Evolutionary conservation across 2,329 filamentous ascomycete species (phyloP).

Genomic region (Chaetomium strumarium): DNA sequence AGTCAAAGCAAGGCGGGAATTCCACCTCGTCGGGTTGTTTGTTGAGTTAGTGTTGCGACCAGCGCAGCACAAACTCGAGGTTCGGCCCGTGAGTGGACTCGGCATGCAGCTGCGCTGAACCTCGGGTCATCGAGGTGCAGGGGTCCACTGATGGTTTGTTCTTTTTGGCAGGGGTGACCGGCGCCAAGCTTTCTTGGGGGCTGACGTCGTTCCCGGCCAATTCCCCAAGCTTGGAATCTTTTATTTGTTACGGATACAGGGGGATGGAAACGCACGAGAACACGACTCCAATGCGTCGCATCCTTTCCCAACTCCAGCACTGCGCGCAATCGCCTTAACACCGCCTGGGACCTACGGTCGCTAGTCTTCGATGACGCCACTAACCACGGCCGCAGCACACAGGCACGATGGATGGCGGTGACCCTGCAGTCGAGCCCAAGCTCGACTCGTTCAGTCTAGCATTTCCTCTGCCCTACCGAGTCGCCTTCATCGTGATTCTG

Average conservation of each 20-base stretch:
- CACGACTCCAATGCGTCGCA: neutral
- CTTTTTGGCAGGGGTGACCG: neutral
- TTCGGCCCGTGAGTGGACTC: constrained; percentile 6
- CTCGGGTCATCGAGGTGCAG: constrained; percentile 6
- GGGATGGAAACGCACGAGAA: neutral
- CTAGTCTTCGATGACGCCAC: constrained; percentile 19
- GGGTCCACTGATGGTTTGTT: neutral
- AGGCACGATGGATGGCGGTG: constrained; percentile 59
- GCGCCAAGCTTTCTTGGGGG: neutral
- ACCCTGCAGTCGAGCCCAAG: constrained; percentile 61
- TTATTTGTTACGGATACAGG: no score
- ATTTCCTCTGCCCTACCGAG: constrained; percentile 83
- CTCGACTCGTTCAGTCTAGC: constrained; percentile 83
- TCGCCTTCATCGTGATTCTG: constrained; percentile 77
- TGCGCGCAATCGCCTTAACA: neutral
- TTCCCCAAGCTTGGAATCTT: neutral
- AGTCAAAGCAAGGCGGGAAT: neutral
- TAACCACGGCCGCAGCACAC: constrained; percentile 4
- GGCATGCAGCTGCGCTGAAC: constrained; percentile 9
- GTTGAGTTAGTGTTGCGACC: constrained; percentile 1
- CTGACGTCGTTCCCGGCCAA: constrained; percentile 6
- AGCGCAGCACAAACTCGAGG: constrained; percentile 1
- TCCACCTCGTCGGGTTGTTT: neutral
- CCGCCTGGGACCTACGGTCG: neutral
- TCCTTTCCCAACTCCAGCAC: neutral